phyloP scores from a whole-genome alignment of 345 rosid species.

The Pugionium dolabratum region DNA sequence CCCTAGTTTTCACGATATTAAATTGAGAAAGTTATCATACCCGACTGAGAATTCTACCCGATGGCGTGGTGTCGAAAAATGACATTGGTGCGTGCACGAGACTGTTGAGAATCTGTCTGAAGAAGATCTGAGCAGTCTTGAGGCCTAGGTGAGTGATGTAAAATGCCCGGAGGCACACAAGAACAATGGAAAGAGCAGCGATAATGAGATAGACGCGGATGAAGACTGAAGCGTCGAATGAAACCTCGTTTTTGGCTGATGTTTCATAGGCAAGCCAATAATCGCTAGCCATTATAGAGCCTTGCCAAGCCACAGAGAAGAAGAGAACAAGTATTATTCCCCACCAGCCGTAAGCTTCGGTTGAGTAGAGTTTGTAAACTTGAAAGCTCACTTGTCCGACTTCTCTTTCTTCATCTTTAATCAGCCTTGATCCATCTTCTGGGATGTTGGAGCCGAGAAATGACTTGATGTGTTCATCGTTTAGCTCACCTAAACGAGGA shows the following conservation, averaged over 20 bases:
- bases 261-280: constrained; percentile 97
- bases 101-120: constrained; percentile 71
- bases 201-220: constrained; percentile 68
- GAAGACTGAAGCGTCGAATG: constrained; percentile 61
- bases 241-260: constrained; percentile 48
- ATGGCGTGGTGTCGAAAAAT: constrained; percentile 94
- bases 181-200: constrained; percentile 59
- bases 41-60: constrained; percentile 92
- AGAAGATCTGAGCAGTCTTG: constrained; percentile 80
- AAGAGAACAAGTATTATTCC: constrained; percentile 60
- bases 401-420: constrained; percentile 89
- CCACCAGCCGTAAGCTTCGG: constrained; percentile 98
- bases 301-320: constrained; percentile 79
- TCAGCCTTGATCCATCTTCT: constrained; percentile 67
- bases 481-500: constrained; percentile 46
- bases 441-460: constrained; percentile 50
- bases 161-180: constrained; percentile 54
- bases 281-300: constrained; percentile 80
- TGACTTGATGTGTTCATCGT: constrained; percentile 47
- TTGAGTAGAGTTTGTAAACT: constrained; percentile 75
- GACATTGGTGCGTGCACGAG: constrained; percentile 96
- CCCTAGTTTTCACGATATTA: neutral
- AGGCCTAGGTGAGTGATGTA: constrained; percentile 70
- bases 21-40: constrained; percentile 44
- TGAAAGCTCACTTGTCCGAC: constrained; percentile 72